Evolutionary conservation across 228 moss, liverwort and hornwort species (phyloP), one percentile per base, ranked within the genome.

Genomic region (Sphagnum magellanicum): DNA sequence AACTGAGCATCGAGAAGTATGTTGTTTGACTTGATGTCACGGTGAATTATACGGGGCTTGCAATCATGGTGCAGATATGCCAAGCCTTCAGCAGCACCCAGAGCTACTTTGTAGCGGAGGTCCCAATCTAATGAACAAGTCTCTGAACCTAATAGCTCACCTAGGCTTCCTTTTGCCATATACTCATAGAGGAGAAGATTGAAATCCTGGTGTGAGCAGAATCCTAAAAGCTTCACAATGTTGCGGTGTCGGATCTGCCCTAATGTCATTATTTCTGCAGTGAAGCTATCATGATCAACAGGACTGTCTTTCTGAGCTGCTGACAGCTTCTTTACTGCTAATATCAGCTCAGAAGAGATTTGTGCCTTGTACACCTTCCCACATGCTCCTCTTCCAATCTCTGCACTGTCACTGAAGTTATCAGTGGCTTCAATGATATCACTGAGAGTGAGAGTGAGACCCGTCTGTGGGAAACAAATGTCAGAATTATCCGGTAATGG

Each of bases 111-210:
- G n/a, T 91, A 95, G 14, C 95, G 77, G 66, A 89, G 66, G 51
- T 87, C 82, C 95, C 95, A 95, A 72, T 95, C 92, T 32, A 95
- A 68, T 50, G 87, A 77, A 10, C 82, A 84, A 61, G 73, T 69
- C 63, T 79, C 77, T 67, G 63, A 79, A 62, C 69, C 63, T 65
- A 95, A 65, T 61, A 89, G 87, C 79, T 95, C 95, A 4, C 95
- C 95, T 15, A 95, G 71, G 76, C 95, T 95, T n/a, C 95, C 92
- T 68, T 81, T 88, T 0, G 95, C 89, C 95, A 95, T 95, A 69
- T 79, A 92, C 9, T 92, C 96, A 15, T 96, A 96, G 74, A 96
- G 69, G 6, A 96, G 81, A 32, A 92, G 81, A 68, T 91, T 96
- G 14, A 74, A 90, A 5, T 84, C 92, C 67, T 80, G 86, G 62